Percentiles rank a stretch among this genome's conserved stretches.
Conservation (phyloP, 208 protist genomes). For the Zelonia costaricensis region DNA sequence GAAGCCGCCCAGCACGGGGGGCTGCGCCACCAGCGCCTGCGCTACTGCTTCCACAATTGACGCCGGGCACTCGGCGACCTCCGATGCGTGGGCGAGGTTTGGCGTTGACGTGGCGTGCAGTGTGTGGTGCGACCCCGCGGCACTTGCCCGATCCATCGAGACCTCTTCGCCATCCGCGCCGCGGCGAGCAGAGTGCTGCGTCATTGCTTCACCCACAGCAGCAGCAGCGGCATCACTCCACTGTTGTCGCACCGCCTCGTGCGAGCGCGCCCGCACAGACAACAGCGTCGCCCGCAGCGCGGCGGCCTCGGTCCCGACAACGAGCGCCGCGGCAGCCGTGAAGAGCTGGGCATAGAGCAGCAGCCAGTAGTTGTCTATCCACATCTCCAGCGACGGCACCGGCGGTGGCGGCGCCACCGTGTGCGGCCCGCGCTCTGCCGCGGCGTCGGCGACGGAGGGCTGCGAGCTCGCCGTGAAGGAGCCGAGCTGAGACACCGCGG, state of each 20-base stretch:
- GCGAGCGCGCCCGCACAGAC: background rate
- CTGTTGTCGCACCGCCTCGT: too few species aligned
- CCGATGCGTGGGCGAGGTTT: background rate
- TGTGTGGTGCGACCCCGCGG: too few species aligned
- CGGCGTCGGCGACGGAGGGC: too few species aligned
- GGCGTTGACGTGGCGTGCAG: too few species aligned
- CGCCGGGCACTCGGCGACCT: slow-evolving; percentile 6
- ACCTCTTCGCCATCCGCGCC: background rate
- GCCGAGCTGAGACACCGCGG: too few species aligned
- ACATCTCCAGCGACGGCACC: slow-evolving; percentile 20
- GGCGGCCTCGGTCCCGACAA: slow-evolving; percentile 26
- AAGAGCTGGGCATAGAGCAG: slow-evolving; percentile 51
- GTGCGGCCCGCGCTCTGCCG: too few species aligned
- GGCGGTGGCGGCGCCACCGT: background rate
- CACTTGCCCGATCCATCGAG: too few species aligned
- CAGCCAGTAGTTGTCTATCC: slow-evolving; percentile 64
- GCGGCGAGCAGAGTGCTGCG: too few species aligned
- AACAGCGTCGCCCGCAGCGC: slow-evolving; percentile 21
- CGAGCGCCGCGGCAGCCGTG: slow-evolving; percentile 24
- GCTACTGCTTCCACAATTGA: slow-evolving; percentile 12
- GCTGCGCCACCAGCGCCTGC: slow-evolving; percentile 6
- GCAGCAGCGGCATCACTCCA: background rate
- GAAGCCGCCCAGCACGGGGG: slow-evolving; percentile 23
- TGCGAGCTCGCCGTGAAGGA: too few species aligned
- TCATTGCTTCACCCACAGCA: too few species aligned